Evolutionary conservation across 2,329 filamentous ascomycete genomes (phyloP).

Genomic region (Epichloe gansuensis): DNA sequence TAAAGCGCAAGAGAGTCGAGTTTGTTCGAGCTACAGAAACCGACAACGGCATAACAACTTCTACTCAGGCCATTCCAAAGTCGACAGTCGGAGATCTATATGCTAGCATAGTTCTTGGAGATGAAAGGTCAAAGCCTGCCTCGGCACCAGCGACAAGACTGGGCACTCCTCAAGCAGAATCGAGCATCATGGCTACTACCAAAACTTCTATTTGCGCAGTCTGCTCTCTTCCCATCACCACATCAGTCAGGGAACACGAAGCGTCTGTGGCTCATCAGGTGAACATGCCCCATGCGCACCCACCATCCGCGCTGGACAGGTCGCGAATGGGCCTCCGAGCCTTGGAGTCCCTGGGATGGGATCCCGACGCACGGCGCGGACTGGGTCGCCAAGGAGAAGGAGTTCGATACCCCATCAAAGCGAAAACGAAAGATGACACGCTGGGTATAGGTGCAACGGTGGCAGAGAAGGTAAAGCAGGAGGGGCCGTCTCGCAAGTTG

Average conservation of each 20-base stretch:
- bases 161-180: background rate
- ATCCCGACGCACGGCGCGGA: slow-evolving; percentile 59
- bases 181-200: background rate
- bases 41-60: slow-evolving; percentile 17
- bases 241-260: slow-evolving; percentile 34
- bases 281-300: slow-evolving; percentile 54
- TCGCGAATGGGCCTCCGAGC: slow-evolving; percentile 57
- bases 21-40: slow-evolving; percentile 44
- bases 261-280: slow-evolving; percentile 60
- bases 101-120: slow-evolving; percentile 52
- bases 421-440: slow-evolving; percentile 59
- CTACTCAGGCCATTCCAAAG: slow-evolving; percentile 12
- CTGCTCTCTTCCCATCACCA: slow-evolving; percentile 25
- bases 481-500: slow-evolving; percentile 43
- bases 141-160: slow-evolving; percentile 11
- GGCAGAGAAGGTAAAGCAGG: slow-evolving; percentile 19
- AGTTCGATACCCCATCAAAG: slow-evolving; percentile 63
- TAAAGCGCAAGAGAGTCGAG: slow-evolving; percentile 40
- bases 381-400: slow-evolving; percentile 62
- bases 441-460: slow-evolving; percentile 53
- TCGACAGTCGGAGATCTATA: slow-evolving; percentile 46
- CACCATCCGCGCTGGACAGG: slow-evolving; percentile 60
- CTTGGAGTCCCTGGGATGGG: slow-evolving; percentile 58
- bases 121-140: slow-evolving; percentile 11
- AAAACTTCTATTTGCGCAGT: slow-evolving; percentile 18